Base-by-base conservation (phyloP, 805 yeast species). In the Candida endomychidarum region DNA sequence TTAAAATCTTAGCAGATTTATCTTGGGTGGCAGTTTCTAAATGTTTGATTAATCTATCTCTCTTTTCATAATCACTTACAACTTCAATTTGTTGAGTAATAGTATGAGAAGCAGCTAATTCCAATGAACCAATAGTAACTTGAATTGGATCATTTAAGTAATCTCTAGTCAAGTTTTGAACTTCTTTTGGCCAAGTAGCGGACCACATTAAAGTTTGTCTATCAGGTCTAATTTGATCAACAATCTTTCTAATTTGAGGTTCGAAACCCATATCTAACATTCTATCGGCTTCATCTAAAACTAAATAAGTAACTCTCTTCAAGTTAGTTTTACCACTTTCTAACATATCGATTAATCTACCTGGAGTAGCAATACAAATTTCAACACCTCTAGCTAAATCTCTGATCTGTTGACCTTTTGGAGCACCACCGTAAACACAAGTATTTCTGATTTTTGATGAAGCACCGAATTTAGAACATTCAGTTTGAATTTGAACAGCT, bases 231-330 rank as follows among this genome's bases (percentile, higher is more conserved):
- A 93, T 93, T 77, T 91, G 98, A 57, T 84, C 90, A 53, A 93
- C 91, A 67, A 93, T 93, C 73, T 91, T 91, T 78, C 99, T 83
- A 68, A 93, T 93, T 78, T 91, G 98, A 53, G 98, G 98, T 77
- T 93, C 99, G 67, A 93, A 93, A 67, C 99, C 99, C 99, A 93
- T 93, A 75, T 93, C 99, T 72, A 93, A 81, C 99, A 93, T 93
- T 78, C 99, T 86, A 72, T 93, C 99, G 59, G 99, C 99, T 80
- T 93, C 99, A 70, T 93, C 99, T 58, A 93, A 78, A 48, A 93
- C 98, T 64, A 93, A 78, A 71, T 93, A 93, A 39, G 98, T 93
- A 48, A 93, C 96, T 75, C 98, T 86, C 65, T 86, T 83, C 59
- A 93, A 77, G 72, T 91, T 93, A 45, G 98, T 93, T 74, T 86